These are phyloP conservation scores for Funneliformis caledonium DNA, from an alignment of 371 early-diverging fungal genomes.

Conservation along the genomic window DNA sequence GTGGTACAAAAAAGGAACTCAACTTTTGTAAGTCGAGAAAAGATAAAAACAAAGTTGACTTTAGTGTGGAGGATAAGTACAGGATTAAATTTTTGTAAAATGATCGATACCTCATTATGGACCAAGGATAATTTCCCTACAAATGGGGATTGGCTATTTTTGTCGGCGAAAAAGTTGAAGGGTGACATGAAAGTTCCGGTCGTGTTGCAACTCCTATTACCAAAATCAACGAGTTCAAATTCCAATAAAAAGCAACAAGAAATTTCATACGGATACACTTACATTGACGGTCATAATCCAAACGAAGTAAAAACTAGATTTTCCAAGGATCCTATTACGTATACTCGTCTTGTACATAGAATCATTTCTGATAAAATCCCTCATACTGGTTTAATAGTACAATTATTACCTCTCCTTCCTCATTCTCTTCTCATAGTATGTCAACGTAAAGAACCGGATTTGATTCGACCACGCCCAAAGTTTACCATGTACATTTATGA, in stretches of 20 bases:
- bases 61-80: neutral
- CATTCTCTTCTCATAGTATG: slow-evolving; percentile 9
- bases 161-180: neutral
- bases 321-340: neutral
- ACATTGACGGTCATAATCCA: slow-evolving; percentile 7
- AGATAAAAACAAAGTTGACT: neutral
- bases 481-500: neutral
- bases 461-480: neutral
- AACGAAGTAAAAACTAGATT: neutral
- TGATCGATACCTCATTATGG: neutral
- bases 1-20: neutral
- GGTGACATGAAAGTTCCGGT: neutral
- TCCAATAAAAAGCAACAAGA: neutral
- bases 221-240: neutral
- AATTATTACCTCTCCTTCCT: neutral
- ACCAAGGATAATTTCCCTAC: neutral
- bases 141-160: neutral
- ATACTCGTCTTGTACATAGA: slow-evolving; percentile 1
- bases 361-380: neutral
- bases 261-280: neutral
- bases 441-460: neutral
- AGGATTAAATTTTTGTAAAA: neutral
- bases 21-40: neutral
- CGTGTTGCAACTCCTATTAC: neutral
- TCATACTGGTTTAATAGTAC: neutral